These are phyloP conservation scores for Backusella psychrophila DNA, from an alignment of 192 early-diverging fungal species.

Conservation along the genomic window DNA sequence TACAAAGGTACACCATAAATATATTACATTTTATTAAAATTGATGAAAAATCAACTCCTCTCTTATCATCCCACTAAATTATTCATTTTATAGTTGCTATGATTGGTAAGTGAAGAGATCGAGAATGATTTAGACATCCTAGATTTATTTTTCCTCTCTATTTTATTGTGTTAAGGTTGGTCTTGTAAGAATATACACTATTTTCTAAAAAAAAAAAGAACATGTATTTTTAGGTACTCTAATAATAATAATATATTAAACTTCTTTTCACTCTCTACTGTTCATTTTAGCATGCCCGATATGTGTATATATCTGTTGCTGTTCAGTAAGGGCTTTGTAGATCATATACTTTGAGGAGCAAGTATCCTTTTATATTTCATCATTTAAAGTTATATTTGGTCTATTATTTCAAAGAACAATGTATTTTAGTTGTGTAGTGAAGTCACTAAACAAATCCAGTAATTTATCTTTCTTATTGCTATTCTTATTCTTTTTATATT, in stretches of 20 bases:
- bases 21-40: conserved; percentile 4
- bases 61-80: background rate
- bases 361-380: background rate
- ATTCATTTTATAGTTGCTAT: background rate
- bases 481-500: background rate
- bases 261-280: background rate
- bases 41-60: background rate
- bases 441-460: background rate
- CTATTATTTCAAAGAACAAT: background rate
- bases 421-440: background rate
- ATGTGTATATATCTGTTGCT: background rate
- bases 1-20: background rate
- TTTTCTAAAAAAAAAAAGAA: background rate
- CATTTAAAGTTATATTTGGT: background rate
- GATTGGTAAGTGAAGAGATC: background rate
- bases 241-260: background rate
- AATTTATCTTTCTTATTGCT: background rate
- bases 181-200: background rate
- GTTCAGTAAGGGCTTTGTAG: background rate
- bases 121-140: background rate
- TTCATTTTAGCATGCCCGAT: background rate
- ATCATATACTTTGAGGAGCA: background rate
- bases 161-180: background rate
- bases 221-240: background rate
- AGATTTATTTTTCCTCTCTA: background rate